Conservation (phyloP, 495 filamentous ascomycete genomes). For the Lichenothelia convexa region DNA sequence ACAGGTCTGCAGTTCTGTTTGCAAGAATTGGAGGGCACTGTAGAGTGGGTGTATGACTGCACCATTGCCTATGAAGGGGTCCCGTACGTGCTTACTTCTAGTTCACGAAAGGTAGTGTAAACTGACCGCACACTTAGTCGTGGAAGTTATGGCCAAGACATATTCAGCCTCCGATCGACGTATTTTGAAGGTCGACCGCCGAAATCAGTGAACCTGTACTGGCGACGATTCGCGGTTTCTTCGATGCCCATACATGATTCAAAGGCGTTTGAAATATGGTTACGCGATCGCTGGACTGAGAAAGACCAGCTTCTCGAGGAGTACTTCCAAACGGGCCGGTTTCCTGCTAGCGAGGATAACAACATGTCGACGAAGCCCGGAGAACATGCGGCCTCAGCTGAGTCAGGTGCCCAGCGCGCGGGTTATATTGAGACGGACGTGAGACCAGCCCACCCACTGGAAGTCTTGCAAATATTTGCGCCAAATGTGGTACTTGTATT, state of each 20-base stretch:
- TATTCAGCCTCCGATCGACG: constrained; percentile 52
- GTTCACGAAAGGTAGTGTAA: constrained; percentile 3
- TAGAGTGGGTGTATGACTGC: constrained; percentile 72
- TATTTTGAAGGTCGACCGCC: constrained; percentile 64
- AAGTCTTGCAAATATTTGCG: constrained; percentile 22
- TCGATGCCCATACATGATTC: constrained; percentile 47
- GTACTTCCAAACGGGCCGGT: constrained; percentile 48
- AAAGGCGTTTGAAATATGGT: constrained; percentile 53
- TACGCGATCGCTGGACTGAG: constrained; percentile 57
- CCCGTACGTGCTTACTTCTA: constrained; percentile 32
- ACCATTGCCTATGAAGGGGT: constrained; percentile 74
- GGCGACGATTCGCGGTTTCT: constrained; percentile 48
- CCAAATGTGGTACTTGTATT: constrained; percentile 8
- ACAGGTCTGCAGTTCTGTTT: constrained; percentile 63
- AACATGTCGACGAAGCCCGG: constrained; percentile 21
- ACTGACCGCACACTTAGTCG: constrained; percentile 25
- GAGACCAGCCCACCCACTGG: constrained; percentile 27
- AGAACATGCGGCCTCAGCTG: constrained; percentile 2
- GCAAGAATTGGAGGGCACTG: constrained; percentile 46
- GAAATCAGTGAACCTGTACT: constrained; percentile 73
- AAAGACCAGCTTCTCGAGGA: constrained; percentile 61
- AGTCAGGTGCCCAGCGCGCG: constrained; percentile 14
- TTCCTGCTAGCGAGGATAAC: constrained; percentile 42
- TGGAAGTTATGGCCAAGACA: constrained; percentile 54
- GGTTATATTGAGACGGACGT: constrained; percentile 44